Percentiles rank a stretch among this genome's conserved stretches.
These are phyloP conservation scores for Lentithecium fluviatile DNA, from an alignment of 495 filamentous ascomycete species.

Conservation along the genomic window DNA sequence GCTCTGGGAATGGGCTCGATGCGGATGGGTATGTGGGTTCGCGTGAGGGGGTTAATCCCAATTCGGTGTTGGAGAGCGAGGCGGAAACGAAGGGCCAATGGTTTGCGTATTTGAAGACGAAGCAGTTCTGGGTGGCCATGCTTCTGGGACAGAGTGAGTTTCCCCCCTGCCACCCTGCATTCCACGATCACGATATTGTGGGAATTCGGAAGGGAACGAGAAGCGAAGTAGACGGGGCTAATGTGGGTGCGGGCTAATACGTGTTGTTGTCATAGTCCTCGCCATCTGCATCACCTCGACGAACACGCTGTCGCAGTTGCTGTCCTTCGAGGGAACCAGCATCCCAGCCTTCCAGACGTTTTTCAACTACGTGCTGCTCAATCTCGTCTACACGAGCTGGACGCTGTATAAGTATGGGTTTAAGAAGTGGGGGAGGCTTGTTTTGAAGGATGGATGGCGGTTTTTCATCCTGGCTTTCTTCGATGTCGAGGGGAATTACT, in stretches of 20 bases:
- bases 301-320: slow-evolving; percentile 81
- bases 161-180: no score
- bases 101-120: slow-evolving; percentile 79
- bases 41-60: slow-evolving; percentile 24
- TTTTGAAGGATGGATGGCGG: slow-evolving; percentile 79
- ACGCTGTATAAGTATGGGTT: slow-evolving; percentile 80
- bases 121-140: slow-evolving; percentile 83
- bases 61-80: slow-evolving; percentile 45
- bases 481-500: slow-evolving; percentile 97
- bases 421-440: slow-evolving; percentile 63
- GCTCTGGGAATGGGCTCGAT: slow-evolving; percentile 36
- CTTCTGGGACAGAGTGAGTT: slow-evolving; percentile 59
- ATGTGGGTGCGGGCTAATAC: no score
- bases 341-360: slow-evolving; percentile 98
- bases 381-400: slow-evolving; percentile 75
- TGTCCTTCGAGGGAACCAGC: slow-evolving; percentile 64
- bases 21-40: slow-evolving; percentile 31
- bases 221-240: no score
- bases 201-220: no score
- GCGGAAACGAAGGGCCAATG: slow-evolving; percentile 52
- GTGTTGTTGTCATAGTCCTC: slow-evolving; percentile 70
- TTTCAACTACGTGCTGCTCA: slow-evolving; percentile 88
- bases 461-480: slow-evolving; percentile 90
- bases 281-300: slow-evolving; percentile 84
- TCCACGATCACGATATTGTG: no score